Conservation (phyloP, 495 filamentous ascomycete species). For the Talaromyces trachyspermus region DNA sequence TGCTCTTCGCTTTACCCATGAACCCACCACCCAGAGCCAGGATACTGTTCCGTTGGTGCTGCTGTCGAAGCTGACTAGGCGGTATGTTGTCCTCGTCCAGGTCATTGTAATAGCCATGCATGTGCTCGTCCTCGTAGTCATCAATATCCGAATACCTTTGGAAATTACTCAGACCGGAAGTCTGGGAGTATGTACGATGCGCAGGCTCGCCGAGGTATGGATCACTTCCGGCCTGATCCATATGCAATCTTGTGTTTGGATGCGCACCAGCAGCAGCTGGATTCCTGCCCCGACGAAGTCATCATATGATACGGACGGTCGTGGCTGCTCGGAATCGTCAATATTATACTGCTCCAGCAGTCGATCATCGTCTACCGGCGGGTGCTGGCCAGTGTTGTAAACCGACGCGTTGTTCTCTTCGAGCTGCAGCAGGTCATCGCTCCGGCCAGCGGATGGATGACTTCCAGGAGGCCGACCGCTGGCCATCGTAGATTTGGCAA, state of each 20-base stretch:
- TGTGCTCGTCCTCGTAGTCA: conserved; percentile 69
- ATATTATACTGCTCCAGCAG: conserved; percentile 62
- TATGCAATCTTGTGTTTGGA: conserved; percentile 18
- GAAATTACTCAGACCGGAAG: conserved; percentile 77
- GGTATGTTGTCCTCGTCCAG: conserved; percentile 50
- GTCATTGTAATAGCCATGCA: conserved; percentile 54
- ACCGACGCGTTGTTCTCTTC: conserved; percentile 58
- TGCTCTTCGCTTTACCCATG: conserved; percentile 77
- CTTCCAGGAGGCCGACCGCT: conserved; percentile 60
- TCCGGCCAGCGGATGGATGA: conserved; percentile 50
- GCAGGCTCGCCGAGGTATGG: conserved; percentile 42
- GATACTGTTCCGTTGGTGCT: conserved; percentile 77
- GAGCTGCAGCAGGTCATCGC: conserved; percentile 67
- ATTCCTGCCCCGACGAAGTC: conserved; percentile 72
- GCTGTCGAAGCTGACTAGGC: conserved; percentile 45
- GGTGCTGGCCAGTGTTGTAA: conserved; percentile 64
- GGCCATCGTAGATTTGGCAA: conserved; percentile 40
- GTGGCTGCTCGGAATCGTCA: conserved; percentile 58
- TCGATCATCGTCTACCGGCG: conserved; percentile 70
- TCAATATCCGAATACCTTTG: conserved; percentile 83
- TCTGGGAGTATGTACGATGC: conserved; percentile 68
- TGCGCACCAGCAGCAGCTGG: conserved; percentile 35
- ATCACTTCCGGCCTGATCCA: conserved; percentile 18
- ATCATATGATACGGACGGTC: conserved; percentile 90
- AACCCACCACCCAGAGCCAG: conserved; percentile 79